These are phyloP conservation scores for Aspergillus ruber DNA, from an alignment of 2,329 filamentous ascomycete genomes.

Conservation along the genomic window DNA sequence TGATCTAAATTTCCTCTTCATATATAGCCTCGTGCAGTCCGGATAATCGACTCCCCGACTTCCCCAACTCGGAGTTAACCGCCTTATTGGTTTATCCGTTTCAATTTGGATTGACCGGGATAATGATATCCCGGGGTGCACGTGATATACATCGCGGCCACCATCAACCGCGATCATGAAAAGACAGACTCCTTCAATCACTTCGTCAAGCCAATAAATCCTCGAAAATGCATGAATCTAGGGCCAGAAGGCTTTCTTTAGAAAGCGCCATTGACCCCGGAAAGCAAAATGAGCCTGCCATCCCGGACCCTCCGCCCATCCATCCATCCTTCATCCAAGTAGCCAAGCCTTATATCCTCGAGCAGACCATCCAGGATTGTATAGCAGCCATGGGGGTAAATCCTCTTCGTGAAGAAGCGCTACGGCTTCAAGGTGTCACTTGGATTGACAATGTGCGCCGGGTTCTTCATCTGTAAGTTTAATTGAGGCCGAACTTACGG, in stretches of 20 bases:
- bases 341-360: conserved; percentile 70
- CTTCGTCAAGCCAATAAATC: background rate
- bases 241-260: background rate
- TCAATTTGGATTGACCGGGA: background rate
- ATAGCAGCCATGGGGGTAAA: conserved; percentile 64
- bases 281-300: conserved; percentile 10
- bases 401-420: conserved; percentile 69
- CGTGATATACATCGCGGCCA: background rate
- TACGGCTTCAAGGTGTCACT: conserved; percentile 77
- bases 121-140: background rate
- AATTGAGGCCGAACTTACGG: background rate
- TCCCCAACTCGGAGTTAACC: no score
- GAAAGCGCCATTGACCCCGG: conserved; percentile 16
- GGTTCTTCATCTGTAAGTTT: conserved; percentile 66
- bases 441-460: conserved; percentile 82
- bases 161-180: background rate
- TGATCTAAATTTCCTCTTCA: no score
- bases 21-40: no score
- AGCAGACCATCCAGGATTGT: conserved; percentile 70
- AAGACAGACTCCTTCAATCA: background rate
- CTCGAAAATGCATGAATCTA: background rate
- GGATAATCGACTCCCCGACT: no score
- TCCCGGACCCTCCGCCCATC: conserved; percentile 38
- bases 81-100: no score
- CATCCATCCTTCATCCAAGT: conserved; percentile 60